Percentiles rank a stretch among this genome's conserved stretches.
phyloP scores from a whole-genome alignment of 164 flowering plant genomes.

The Magnolia kwangsiensis region DNA sequence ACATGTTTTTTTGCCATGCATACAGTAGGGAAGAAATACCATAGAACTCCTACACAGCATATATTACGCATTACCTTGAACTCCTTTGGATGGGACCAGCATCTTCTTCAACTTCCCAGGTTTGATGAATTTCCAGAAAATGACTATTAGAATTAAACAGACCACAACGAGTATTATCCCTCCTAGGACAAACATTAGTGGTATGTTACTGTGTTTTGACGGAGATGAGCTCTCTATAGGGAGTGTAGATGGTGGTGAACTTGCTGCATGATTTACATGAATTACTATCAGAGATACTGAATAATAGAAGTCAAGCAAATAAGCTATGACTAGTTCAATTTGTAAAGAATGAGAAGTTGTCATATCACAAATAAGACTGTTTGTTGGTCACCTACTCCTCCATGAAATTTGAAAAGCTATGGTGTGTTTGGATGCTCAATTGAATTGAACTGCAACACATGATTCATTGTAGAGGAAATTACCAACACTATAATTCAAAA shows the following conservation, averaged over 20 bases:
- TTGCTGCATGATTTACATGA: conserved; percentile 10
- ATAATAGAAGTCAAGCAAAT: background rate
- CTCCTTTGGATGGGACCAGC: conserved; percentile 8
- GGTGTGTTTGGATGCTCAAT: too few relatives aligned
- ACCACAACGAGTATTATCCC: conserved; percentile 32
- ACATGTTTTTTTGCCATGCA: too few relatives aligned
- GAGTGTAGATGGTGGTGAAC: conserved; percentile 18
- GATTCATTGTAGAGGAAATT: too few relatives aligned
- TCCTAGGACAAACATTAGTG: conserved; percentile 43
- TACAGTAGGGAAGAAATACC: too few relatives aligned
- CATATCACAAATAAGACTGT: background rate
- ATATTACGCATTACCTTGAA: conserved; percentile 22
- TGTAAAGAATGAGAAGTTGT: background rate
- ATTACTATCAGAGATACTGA: background rate
- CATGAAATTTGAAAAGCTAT: background rate
- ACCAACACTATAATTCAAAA: too few relatives aligned
- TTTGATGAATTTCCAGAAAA: conserved; percentile 33
- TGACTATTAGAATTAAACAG: conserved; percentile 31
- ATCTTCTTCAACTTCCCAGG: conserved; percentile 21
- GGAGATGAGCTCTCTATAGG: conserved; percentile 7
- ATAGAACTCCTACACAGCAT: too few relatives aligned
- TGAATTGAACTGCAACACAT: too few relatives aligned
- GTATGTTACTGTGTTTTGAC: conserved; percentile 9
- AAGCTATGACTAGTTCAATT: background rate
- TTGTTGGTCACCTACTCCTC: background rate